Evolutionary conservation across 2,329 filamentous ascomycete species (phyloP).

Genomic region (Polytolypa hystricis): DNA sequence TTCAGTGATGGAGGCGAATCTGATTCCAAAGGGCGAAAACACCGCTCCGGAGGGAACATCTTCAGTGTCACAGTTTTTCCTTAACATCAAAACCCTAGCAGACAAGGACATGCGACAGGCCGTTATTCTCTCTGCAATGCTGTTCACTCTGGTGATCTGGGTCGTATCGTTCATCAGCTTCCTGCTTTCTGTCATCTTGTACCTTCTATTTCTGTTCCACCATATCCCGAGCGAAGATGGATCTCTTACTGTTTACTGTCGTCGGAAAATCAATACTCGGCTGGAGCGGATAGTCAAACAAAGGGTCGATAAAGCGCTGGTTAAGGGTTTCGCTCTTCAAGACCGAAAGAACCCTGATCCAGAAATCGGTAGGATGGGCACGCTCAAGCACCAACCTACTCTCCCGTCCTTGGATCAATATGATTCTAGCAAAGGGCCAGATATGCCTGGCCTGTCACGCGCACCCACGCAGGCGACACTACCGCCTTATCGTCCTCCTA

Average conservation of each 20-base stretch:
- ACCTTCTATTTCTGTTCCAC: conserved; percentile 82
- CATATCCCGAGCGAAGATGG: conserved; percentile 78
- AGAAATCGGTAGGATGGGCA: conserved; percentile 16
- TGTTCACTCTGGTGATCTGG: conserved; percentile 87
- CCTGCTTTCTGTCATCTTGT: conserved; percentile 64
- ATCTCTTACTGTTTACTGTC: conserved; percentile 73
- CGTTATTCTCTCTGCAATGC: conserved; percentile 76
- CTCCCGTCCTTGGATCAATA: conserved; percentile 45
- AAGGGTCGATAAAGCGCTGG: conserved; percentile 81
- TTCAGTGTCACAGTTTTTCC: conserved; percentile 64
- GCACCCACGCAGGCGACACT: conserved; percentile 52
- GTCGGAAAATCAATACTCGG: conserved; percentile 78
- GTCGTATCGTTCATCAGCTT: conserved; percentile 65
- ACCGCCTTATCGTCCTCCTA: conserved; percentile 50
- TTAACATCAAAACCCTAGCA: conserved; percentile 65
- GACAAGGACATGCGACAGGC: conserved; percentile 66
- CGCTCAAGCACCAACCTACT: conserved; percentile 38
- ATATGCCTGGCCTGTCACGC: conserved; percentile 49
- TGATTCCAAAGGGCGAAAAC: conserved; percentile 51
- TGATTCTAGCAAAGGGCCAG: conserved; percentile 20
- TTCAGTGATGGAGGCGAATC: conserved; percentile 65
- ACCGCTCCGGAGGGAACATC: conserved; percentile 47
- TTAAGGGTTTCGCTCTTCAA: conserved; percentile 54
- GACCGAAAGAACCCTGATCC: conserved; percentile 42
- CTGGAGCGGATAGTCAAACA: conserved; percentile 72